Evolutionary conservation across 768 basidiomycete species (phyloP), one percentile per base, ranked within the genome.

Genomic region (Lyophyllum decastes): DNA sequence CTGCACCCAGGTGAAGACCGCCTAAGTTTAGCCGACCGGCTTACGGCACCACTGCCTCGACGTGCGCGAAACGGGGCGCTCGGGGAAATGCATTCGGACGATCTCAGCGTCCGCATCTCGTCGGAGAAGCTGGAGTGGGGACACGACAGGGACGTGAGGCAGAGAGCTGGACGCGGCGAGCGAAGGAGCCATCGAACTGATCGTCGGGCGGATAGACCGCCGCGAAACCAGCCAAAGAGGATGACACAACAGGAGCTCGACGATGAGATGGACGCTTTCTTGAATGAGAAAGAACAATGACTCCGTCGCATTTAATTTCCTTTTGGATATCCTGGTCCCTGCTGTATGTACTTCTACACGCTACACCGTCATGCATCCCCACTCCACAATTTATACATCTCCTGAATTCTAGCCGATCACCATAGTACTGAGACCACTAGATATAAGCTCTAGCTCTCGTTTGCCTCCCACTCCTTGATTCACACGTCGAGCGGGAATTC

Each of bases 211-310:
- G 74, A 69, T 61, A 68, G 69, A 26, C 62, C 68, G 55, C 70
- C 74, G 38, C 74, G 80, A 44, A 76, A 76, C 57, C 67, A 71
- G 58, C 76, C 79, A 11, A 74, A 78, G 22, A 78, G 69, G 57
- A 85, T 84, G 70, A 89, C 84, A 0, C 86, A 86, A 67, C 83
- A 89, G 71, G 90, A 94, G 63, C 76, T 94, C 35, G 92, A 94
- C 61, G 90, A 87, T 49, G 92, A 94, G 66, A 75, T 94, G 47
- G 92, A 94, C 30, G 87, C 88, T 16, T 93, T 93, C 71, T 69
- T 90, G 61, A 84, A 82, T 25, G 77, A 79, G 61, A 77, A 76
- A 62, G 72, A 77, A 57, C 54, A 27, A 57, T 12, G 35, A 19
- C 10, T n/a, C 34, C 5, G 9, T 26, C 24, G 16, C 11, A 14